These are phyloP conservation scores for Populus alba DNA, from an alignment of 345 rosid species.

Conservation along the genomic window DNA sequence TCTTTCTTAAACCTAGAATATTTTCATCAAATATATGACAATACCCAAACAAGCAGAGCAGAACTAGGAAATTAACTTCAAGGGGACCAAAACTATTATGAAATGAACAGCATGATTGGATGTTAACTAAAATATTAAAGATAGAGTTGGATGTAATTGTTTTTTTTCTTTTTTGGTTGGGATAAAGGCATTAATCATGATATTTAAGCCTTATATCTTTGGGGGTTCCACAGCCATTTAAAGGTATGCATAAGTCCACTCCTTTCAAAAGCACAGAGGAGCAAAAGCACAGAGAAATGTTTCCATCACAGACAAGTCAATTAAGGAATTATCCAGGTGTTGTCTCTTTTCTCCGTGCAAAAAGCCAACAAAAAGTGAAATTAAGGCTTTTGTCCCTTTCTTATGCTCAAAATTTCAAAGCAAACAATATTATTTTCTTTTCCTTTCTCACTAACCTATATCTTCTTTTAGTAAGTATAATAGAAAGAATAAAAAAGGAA, in stretches of 20 bases:
- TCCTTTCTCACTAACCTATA: neutral
- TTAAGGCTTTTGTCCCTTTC: neutral
- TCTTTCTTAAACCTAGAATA: neutral
- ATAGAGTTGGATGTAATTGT: neutral
- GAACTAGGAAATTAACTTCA: neutral
- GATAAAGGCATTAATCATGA: neutral
- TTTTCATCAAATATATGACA: neutral
- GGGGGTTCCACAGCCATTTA: neutral
- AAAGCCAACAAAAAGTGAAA: neutral
- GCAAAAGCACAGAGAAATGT: neutral
- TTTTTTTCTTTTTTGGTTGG: neutral
- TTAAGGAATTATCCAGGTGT: neutral
- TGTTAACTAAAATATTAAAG: neutral
- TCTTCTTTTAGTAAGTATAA: neutral
- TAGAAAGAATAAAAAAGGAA: neutral
- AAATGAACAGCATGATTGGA: neutral
- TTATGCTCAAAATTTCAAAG: neutral
- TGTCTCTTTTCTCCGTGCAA: neutral
- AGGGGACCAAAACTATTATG: neutral
- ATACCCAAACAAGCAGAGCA: neutral
- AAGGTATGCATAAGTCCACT: neutral
- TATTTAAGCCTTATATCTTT: neutral
- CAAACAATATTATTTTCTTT: neutral
- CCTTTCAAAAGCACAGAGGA: neutral
- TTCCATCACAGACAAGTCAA: neutral